Conservation (phyloP, 495 filamentous ascomycete species). For the Platismatia glauca region DNA sequence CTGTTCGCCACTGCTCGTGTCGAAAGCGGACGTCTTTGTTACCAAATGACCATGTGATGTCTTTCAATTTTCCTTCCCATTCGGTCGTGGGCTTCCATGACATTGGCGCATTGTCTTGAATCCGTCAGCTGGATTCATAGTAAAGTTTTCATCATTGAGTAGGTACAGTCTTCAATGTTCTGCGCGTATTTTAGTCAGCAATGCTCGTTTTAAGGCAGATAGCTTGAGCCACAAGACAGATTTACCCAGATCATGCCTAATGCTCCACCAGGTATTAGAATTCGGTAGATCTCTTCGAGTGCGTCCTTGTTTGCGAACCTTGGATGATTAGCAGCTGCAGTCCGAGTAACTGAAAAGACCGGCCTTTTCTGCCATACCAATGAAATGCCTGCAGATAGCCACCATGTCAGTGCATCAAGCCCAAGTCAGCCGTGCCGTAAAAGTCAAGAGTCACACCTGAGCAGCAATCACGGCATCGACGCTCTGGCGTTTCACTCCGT, state of each 20-base stretch:
- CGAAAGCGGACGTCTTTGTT: slow-evolving; percentile 50
- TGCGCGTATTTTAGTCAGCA: not conserved
- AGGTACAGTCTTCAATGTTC: slow-evolving; percentile 56
- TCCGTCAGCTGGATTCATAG: slow-evolving; percentile 6
- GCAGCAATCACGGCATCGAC: slow-evolving; percentile 55
- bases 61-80: slow-evolving; percentile 49
- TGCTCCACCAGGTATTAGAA: slow-evolving; percentile 40
- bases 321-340: not conserved
- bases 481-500: slow-evolving; percentile 41
- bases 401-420: slow-evolving; percentile 4
- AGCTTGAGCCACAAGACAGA: slow-evolving; percentile 7
- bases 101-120: slow-evolving; percentile 42
- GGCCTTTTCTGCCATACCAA: slow-evolving; percentile 37
- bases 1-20: slow-evolving; percentile 42
- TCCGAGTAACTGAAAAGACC: not conserved
- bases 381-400: slow-evolving; percentile 44
- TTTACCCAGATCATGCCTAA: slow-evolving; percentile 49
- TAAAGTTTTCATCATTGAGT: not conserved
- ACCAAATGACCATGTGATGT: slow-evolving; percentile 39
- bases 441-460: slow-evolving; percentile 42
- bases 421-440: not conserved
- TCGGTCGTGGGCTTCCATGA: slow-evolving; percentile 35
- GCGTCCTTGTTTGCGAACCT: slow-evolving; percentile 54
- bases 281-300: slow-evolving; percentile 49
- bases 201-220: not conserved